Percentiles rank a stretch among this genome's conserved stretches.
These are phyloP conservation scores for Cucumis sativus DNA, from an alignment of 306 rosid genomes.

Conservation along the genomic window DNA sequence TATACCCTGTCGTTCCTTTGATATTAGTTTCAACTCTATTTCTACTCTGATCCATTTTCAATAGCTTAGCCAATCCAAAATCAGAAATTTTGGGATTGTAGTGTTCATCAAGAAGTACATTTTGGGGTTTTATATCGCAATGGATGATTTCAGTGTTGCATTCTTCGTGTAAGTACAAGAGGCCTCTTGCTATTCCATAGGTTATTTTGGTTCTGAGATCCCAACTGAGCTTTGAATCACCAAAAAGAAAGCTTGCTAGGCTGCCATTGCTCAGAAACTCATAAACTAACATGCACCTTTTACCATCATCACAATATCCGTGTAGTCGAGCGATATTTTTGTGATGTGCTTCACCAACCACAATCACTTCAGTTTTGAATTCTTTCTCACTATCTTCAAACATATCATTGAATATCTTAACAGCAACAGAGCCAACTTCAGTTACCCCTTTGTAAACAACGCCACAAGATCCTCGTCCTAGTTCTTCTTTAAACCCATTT, in stretches of 20 bases:
- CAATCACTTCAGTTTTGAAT: constrained; percentile 5
- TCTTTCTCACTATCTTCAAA: constrained; percentile 26
- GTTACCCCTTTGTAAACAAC: constrained; percentile 25
- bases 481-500: constrained; percentile 16
- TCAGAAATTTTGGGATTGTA: constrained; percentile 8
- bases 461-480: constrained; percentile 29
- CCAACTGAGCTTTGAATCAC: constrained; percentile 7
- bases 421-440: constrained; percentile 27
- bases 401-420: constrained; percentile 26
- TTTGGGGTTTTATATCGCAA: constrained; percentile 26
- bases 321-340: constrained; percentile 3
- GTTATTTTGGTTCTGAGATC: constrained; percentile 15
- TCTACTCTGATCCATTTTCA: constrained; percentile 3
- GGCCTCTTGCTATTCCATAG: constrained; percentile 15
- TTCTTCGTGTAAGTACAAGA: constrained; percentile 22
- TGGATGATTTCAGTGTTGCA: constrained; percentile 17
- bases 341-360: constrained; percentile 10
- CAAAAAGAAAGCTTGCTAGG: constrained; percentile 20
- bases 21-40: not conserved
- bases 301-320: constrained; percentile 11
- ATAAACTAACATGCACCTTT: constrained; percentile 6
- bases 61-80: constrained; percentile 22
- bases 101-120: constrained; percentile 16
- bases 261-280: constrained; percentile 16
- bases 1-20: constrained; percentile 19